Evolutionary conservation across 768 basidiomycete genomes (phyloP).

Genomic region (Hygrophoropsis aurantiaca): DNA sequence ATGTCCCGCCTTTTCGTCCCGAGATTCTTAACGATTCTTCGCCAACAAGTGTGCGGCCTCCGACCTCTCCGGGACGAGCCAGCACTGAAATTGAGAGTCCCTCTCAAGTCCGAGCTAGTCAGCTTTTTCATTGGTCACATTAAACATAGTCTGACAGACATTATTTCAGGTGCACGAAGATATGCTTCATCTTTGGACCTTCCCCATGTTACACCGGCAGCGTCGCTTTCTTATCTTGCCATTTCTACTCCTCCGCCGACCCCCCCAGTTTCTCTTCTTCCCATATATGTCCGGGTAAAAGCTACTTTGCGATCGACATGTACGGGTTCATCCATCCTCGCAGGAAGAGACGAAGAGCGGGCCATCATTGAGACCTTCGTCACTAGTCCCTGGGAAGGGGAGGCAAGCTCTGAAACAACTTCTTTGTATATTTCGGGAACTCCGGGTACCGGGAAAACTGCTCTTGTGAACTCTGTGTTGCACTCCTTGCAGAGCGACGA

Average conservation of each 20-base stretch:
- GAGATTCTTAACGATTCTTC: constrained; percentile 34
- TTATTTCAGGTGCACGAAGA: constrained; percentile 41
- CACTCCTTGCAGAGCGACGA: constrained; percentile 34
- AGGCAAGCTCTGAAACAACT: constrained; percentile 29
- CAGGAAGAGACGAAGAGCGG: constrained; percentile 70
- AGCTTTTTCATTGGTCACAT: constrained; percentile 13
- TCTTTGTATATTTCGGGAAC: constrained; percentile 89
- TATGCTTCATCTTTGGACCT: constrained; percentile 50
- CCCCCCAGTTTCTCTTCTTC: constrained; percentile 44
- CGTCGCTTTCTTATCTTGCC: constrained; percentile 39
- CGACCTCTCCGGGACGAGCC: constrained; percentile 38
- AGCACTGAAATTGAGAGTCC: constrained; percentile 38
- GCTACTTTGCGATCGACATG: constrained; percentile 72
- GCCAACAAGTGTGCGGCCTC: constrained; percentile 39
- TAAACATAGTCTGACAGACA: constrained; percentile 4
- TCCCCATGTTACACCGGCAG: constrained; percentile 44
- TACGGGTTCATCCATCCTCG: constrained; percentile 52
- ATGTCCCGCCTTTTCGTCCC: constrained; percentile 61
- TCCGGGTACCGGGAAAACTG: constrained; percentile 92
- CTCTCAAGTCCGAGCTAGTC: constrained; percentile 46
- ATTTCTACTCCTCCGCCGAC: constrained; percentile 64
- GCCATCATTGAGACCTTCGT: constrained; percentile 60
- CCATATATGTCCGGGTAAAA: constrained; percentile 61
- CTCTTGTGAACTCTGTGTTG: constrained; percentile 71
- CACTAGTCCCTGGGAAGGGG: constrained; percentile 44